Evolutionary conservation across 345 rosid species (phyloP).

Genomic region (Eucalyptus tenuipes): DNA sequence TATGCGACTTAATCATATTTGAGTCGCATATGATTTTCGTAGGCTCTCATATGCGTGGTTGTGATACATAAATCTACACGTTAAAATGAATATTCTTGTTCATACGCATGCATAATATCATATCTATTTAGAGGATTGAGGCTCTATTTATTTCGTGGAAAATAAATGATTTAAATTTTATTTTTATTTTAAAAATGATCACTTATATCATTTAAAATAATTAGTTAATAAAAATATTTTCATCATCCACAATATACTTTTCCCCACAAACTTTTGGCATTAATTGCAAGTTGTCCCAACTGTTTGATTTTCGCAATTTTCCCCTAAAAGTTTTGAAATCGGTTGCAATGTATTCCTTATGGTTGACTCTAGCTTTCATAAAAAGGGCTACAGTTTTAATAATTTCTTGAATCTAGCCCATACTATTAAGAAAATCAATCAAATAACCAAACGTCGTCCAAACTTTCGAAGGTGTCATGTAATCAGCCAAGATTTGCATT

Average conservation of each 20-base stretch:
- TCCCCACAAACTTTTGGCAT: not conserved
- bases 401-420: not conserved
- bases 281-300: not conserved
- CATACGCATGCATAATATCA: not conserved
- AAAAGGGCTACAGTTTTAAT: not conserved
- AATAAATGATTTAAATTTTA: too few species aligned
- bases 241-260: not conserved
- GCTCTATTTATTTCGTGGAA: fast-evolving
- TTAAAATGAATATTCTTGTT: not conserved
- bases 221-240: not conserved
- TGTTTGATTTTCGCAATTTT: not conserved
- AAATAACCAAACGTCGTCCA: not conserved
- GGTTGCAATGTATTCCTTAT: not conserved
- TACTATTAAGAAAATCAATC: not conserved
- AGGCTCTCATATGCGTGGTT: not conserved
- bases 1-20: not conserved
- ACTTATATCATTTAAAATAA: not conserved
- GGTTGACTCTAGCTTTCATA: not conserved
- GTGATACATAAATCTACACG: not conserved
- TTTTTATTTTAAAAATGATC: too few species aligned
- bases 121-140: not conserved
- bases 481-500: not conserved
- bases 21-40: not conserved
- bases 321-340: not conserved
- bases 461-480: not conserved